A percentile compares a stretch with the other conserved stretches of the same genome.
These are phyloP conservation scores for Chaetomium sp. DNA, from an alignment of 2,329 filamentous ascomycete species.

Conservation along the genomic window DNA sequence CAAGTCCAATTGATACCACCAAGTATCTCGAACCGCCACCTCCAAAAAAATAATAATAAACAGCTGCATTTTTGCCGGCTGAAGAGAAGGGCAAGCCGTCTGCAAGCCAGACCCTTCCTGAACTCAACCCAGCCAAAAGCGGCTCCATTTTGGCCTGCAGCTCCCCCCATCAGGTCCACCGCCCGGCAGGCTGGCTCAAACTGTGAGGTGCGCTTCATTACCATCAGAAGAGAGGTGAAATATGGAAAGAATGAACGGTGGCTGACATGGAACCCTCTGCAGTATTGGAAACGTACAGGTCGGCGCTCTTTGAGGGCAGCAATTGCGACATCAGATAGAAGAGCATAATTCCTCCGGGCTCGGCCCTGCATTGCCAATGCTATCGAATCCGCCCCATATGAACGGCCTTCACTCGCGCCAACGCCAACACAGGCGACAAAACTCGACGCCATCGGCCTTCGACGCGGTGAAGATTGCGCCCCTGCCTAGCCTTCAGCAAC, in stretches of 20 bases:
- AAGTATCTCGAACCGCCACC: not conserved
- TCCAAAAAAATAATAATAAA: not conserved
- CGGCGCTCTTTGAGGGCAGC: constrained; percentile 53
- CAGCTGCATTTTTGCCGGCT: not conserved
- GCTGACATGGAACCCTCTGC: constrained; percentile 12
- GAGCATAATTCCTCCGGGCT: constrained; percentile 36
- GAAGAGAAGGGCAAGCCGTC: not conserved
- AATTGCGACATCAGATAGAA: constrained; percentile 42
- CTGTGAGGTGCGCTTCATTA: constrained; percentile 66
- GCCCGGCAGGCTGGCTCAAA: constrained; percentile 82
- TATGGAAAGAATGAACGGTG: not conserved
- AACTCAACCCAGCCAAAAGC: not conserved
- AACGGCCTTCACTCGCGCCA: constrained; percentile 73
- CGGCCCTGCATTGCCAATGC: constrained; percentile 38
- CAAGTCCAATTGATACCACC: not conserved
- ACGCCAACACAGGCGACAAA: constrained; percentile 81
- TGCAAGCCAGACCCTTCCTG: not conserved
- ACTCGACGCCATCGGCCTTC: constrained; percentile 79
- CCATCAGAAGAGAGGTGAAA: not conserved
- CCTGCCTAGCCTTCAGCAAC: constrained; percentile 59
- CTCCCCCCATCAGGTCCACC: constrained; percentile 7
- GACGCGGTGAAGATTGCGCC: constrained; percentile 71
- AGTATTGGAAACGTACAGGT: constrained; percentile 40
- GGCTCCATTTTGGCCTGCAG: not conserved
- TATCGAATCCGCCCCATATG: constrained; percentile 53